Evolutionary conservation across 352 stramenopile genomes (phyloP), one percentile per base, ranked within the genome.

Genomic region (Phytophthora rubi): DNA sequence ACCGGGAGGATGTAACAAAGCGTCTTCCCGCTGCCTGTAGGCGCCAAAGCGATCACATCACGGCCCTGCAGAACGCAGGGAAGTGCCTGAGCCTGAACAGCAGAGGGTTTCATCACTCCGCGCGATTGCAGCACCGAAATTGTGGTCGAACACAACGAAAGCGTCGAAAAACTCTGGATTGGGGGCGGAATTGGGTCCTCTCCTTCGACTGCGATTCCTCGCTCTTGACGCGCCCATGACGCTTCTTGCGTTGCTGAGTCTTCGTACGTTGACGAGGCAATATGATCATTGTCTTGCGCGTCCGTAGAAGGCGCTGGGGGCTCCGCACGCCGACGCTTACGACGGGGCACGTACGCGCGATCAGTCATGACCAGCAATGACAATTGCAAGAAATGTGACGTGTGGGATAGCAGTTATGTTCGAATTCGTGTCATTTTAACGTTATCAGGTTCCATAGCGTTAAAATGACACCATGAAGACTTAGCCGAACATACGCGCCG

Each of bases 81-180:
- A n/a, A 98, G 84, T n/a, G 87, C 76, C 69, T 98, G 91, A 88
- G 99, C 98, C 79, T 99, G 98, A 58, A 99, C 97, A 6, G 97
- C 81, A 10, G 96, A 99, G 1, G 98, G 98, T 49, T 92, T 89
- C 39, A 85, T 88, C 68, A 98, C 73, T 13, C 75, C 73, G 39
- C 77, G 73, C 7, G 64, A 66, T 8, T 76, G 33, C 6, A 91
- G 69, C 37, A 71, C 64, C 35, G 56, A 68, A 49, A 75, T 58
- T 3, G 63, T 59, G 13, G 62, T 54, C 68, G 56, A 3, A 62
- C 62, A 67, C 45, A 92, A 62, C 18, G 47, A 26, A 54, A 90
- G 65, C 10, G 68, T 60, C 4, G 66, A 65, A 58, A 92, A 91
- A 47, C 54, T 72, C 48, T 51, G 61, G n/a, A 84, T 48, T 49